A percentile compares a stretch with the other conserved stretches of the same genome.
These are phyloP conservation scores for Chamaecyparis obtusa DNA, from an alignment of 75 land plant species.

Conservation along the genomic window DNA sequence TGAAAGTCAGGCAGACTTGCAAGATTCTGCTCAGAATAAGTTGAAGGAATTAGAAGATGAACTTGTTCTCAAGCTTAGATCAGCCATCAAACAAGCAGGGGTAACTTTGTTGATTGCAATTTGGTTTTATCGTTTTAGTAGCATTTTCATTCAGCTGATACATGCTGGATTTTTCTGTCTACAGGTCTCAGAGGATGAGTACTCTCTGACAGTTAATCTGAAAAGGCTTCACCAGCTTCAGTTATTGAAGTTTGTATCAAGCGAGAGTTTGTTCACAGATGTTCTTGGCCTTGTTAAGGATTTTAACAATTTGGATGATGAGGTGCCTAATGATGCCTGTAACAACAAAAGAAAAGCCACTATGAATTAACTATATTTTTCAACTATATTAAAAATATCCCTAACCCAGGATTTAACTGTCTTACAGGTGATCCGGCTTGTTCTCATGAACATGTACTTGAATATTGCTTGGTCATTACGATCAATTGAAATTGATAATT, in stretches of 20 bases:
- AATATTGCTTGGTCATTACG: conserved; percentile 70
- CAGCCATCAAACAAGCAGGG: conserved; percentile 68
- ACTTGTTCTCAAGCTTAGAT: conserved; percentile 67
- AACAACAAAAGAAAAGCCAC: neutral
- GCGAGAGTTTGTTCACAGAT: conserved; percentile 59
- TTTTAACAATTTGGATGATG: conserved; percentile 68
- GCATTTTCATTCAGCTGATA: neutral
- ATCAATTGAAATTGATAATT: conserved; percentile 54
- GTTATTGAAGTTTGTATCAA: conserved; percentile 49
- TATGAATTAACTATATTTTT: neutral
- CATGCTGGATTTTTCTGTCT: conserved; percentile 10
- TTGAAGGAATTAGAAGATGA: conserved; percentile 86
- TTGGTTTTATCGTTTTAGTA: neutral
- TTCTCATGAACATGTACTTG: conserved; percentile 78
- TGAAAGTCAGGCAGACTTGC: conserved; percentile 84
- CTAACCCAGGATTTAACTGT: conserved; percentile 4
- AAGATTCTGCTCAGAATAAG: conserved; percentile 70
- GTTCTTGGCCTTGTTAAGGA: conserved; percentile 41
- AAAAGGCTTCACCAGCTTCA: conserved; percentile 87
- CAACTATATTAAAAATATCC: neutral
- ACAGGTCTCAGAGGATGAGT: conserved; percentile 90
- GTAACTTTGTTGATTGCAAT: conserved; percentile 37
- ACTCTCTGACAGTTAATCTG: conserved; percentile 86
- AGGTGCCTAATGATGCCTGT: conserved; percentile 40
- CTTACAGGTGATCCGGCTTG: conserved; percentile 63